Percentiles rank a stretch among this genome's conserved stretches.
Evolutionary conservation across 306 rosid genomes (phyloP).

Genomic region (Cucumis melo): DNA sequence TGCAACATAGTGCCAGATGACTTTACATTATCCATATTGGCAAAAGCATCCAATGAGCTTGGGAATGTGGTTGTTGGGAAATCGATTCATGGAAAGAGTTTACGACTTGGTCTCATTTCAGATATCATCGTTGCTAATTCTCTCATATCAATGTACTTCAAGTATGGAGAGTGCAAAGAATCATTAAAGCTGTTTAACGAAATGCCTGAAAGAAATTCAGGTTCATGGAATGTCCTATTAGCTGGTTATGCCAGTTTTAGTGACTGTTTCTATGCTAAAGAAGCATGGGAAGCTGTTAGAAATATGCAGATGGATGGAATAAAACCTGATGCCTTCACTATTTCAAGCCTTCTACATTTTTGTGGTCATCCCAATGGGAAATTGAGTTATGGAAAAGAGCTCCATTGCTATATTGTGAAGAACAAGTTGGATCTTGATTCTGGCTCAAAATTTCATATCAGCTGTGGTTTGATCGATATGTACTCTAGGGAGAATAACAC

Average conservation of each 20-base stretch:
- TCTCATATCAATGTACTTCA: constrained; percentile 47
- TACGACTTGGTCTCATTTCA: constrained; percentile 32
- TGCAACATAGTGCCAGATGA: constrained; percentile 36
- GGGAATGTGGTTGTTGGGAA: constrained; percentile 33
- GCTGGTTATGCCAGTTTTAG: constrained; percentile 27
- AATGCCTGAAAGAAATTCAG: constrained; percentile 50
- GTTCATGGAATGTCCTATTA: constrained; percentile 56
- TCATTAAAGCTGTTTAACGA: constrained; percentile 51
- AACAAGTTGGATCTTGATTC: constrained; percentile 24
- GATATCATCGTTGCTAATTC: constrained; percentile 59
- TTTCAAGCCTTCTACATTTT: constrained; percentile 44
- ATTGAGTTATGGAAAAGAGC: constrained; percentile 53
- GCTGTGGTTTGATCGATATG: constrained; percentile 83
- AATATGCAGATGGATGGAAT: constrained; percentile 39
- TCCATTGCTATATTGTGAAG: constrained; percentile 55
- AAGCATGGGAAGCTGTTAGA: constrained; percentile 24
- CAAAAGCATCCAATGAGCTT: constrained; percentile 43
- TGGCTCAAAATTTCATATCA: constrained; percentile 42
- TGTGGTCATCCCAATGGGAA: constrained; percentile 20
- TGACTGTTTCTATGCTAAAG: constrained; percentile 7
- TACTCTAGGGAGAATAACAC: constrained; percentile 42
- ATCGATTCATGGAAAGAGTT: constrained; percentile 51
- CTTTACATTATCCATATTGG: constrained; percentile 50
- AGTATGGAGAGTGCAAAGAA: constrained; percentile 29
- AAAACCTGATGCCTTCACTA: constrained; percentile 46